Evolutionary conservation across 2,329 filamentous ascomycete species (phyloP).

Genomic region (Harringtonia aguacate): DNA sequence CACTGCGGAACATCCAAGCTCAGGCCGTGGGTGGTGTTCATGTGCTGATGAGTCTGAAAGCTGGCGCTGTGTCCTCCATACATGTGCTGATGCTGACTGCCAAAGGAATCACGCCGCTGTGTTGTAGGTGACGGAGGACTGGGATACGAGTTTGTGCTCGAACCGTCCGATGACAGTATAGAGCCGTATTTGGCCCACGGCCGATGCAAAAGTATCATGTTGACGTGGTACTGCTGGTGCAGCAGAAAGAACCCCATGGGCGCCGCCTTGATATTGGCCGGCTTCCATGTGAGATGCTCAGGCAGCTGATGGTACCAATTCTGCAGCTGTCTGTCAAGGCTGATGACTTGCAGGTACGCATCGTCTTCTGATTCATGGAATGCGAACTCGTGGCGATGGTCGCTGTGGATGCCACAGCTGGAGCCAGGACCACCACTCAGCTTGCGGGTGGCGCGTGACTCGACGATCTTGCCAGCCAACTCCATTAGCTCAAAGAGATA

Average conservation of each 20-base stretch:
- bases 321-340: slow-evolving; percentile 40
- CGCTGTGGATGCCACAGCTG: neutral
- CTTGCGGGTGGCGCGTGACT: slow-evolving; percentile 26
- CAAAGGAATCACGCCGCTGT: neutral
- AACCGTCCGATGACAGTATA: slow-evolving; percentile 13
- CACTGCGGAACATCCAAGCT: slow-evolving; percentile 20
- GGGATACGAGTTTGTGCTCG: neutral
- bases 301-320: slow-evolving; percentile 43
- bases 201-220: slow-evolving; percentile 40
- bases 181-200: slow-evolving; percentile 41
- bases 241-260: slow-evolving; percentile 41
- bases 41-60: too few species aligned
- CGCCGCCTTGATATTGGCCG: slow-evolving; percentile 36
- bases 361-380: slow-evolving; percentile 28
- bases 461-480: slow-evolving; percentile 39
- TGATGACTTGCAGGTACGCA: slow-evolving; percentile 37
- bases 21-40: neutral
- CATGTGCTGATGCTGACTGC: too few species aligned
- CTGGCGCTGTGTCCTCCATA: too few species aligned
- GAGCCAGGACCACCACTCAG: slow-evolving; percentile 8
- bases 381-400: too few species aligned
- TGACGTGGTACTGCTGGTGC: slow-evolving; percentile 44
- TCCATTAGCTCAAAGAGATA: slow-evolving; percentile 45
- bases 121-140: neutral
- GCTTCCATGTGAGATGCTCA: slow-evolving; percentile 36